phyloP scores from a whole-genome alignment of 1,284 basidiomycete genomes.

The Mrakiaceae sp. region DNA sequence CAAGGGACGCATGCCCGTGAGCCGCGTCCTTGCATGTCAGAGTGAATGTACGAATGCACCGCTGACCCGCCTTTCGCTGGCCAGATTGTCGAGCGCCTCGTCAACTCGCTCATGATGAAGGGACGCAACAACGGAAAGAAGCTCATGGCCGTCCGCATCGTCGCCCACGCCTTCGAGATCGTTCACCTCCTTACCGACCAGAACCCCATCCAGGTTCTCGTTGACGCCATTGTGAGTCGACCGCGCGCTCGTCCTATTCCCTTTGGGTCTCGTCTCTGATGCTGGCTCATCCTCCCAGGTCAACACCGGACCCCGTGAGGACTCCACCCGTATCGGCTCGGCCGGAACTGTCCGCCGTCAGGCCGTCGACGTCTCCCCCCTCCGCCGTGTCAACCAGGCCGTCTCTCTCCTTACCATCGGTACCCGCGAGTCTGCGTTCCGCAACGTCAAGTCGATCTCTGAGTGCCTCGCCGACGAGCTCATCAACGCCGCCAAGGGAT shows the following conservation, averaged over 20 bases:
- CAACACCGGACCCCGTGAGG: slow-evolving; percentile 99
- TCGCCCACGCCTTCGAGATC: slow-evolving; percentile 99
- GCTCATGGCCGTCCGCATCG: slow-evolving; percentile 97
- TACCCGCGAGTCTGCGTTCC: slow-evolving; percentile 98
- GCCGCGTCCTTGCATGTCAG: slow-evolving; percentile 24
- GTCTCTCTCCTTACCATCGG: slow-evolving; percentile 91
- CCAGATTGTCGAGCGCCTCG: slow-evolving; percentile 14
- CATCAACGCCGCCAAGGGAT: slow-evolving; percentile 99
- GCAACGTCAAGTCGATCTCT: slow-evolving; percentile 98
- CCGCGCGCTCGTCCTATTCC: not conserved
- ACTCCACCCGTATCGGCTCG: slow-evolving; percentile 99
- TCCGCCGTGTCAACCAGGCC: slow-evolving; percentile 97
- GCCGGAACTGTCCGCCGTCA: slow-evolving; percentile 99
- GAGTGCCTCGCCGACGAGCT: slow-evolving; percentile 99
- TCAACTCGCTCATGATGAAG: slow-evolving; percentile 91
- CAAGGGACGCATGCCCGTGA: slow-evolving; percentile 99
- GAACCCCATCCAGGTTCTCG: slow-evolving; percentile 91
- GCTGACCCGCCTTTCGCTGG: not conserved
- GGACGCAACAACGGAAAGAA: slow-evolving; percentile 99
- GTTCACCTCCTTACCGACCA: slow-evolving; percentile 99
- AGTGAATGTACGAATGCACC: not conserved
- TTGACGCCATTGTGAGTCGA: slow-evolving; percentile 19
- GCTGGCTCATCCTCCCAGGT: slow-evolving; percentile 45
- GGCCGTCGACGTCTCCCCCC: slow-evolving; percentile 98
- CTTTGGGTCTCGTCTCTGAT: not conserved